Evolutionary conservation across 1,284 basidiomycete species (phyloP).

Genomic region (Rhizoctonia solani): DNA sequence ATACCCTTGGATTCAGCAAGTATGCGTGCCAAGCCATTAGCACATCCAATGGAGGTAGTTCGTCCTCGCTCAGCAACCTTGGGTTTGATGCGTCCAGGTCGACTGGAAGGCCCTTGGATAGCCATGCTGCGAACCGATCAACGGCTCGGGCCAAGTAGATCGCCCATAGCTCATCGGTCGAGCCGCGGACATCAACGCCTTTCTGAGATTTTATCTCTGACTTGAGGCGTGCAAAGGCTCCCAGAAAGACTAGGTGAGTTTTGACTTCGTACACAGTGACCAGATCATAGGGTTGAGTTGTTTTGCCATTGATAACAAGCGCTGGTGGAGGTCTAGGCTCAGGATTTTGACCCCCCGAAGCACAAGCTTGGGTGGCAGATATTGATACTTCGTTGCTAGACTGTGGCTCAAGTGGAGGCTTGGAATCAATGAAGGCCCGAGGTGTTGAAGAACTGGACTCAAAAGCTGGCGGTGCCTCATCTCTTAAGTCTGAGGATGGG

Average conservation of each 20-base stretch:
- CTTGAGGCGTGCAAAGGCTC: constrained; percentile 38
- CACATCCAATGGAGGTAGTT: constrained; percentile 54
- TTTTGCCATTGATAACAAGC: neutral
- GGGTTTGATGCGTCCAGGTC: neutral
- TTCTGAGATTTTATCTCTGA: constrained; percentile 35
- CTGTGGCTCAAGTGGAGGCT: neutral
- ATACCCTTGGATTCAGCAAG: constrained; percentile 45
- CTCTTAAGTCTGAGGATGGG: neutral
- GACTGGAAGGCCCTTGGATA: neutral
- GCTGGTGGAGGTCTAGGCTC: neutral
- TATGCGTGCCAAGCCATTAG: constrained; percentile 59
- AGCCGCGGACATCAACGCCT: constrained; percentile 14
- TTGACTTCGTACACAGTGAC: constrained; percentile 37
- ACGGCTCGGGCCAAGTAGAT: constrained; percentile 40
- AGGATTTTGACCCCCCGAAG: neutral
- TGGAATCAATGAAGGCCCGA: neutral
- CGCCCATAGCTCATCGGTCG: constrained; percentile 38
- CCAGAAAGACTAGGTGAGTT: constrained; percentile 39
- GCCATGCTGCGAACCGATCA: constrained; percentile 39
- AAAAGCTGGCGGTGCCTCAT: neutral
- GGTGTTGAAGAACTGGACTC: neutral
- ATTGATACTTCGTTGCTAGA: neutral
- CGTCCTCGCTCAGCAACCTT: constrained; percentile 18
- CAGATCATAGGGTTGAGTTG: constrained; percentile 32
- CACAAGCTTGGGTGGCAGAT: neutral